Base-by-base conservation (phyloP, 2,329 filamentous ascomycete species). In the Teratosphaeria zuluensis region DNA sequence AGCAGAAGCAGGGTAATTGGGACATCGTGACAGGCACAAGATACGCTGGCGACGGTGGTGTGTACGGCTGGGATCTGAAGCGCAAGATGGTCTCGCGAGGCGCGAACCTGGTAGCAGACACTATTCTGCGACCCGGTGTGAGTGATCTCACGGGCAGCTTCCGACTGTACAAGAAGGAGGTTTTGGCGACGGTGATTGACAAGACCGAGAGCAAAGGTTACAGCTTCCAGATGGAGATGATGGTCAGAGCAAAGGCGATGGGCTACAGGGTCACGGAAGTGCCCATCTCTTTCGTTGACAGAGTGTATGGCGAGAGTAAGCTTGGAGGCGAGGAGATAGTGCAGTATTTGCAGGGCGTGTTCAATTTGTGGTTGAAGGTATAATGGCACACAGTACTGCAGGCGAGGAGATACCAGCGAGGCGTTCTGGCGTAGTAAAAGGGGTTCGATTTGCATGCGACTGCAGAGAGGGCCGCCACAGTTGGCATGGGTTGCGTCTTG, bases 161-260 rank as follows among this genome's bases (percentile, higher is more conserved):
- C 78, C 80, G 94, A 63, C 75, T 99, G 73, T 99, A 99, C 76
- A 97, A 95, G 85, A 91, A 88, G 78, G 78, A 80, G 61, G 90
- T 96, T 62, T 76, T 99, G 70, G 84, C 95, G 74, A 92, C 90
- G 80, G 90, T 95, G 59, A 96, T 99, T 68, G 80, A 82, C 70
- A 90, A 83, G 75, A 96, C 91, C 8, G 88, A 96, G 81, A 94
- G 90, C 73, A 96, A 97, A 78, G 94, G 94, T 2, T 99, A 97
- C 75, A 92, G 89, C 48, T 99, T 99, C 81, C 94, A 99, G 84
- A 99, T 99, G 94, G 92, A 96, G 81, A 88, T 99, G 85, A 97
- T 96, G 87, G 92, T 97, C 8, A 83, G 92, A 62, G 94, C 94
- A 35, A 96, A 96, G 84, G 89, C 88, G 16, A 92, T 96, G 89